These are phyloP conservation scores for Saccharomycopsis crataegensis DNA, from an alignment of 1,139 yeast genomes.

Conservation along the genomic window DNA sequence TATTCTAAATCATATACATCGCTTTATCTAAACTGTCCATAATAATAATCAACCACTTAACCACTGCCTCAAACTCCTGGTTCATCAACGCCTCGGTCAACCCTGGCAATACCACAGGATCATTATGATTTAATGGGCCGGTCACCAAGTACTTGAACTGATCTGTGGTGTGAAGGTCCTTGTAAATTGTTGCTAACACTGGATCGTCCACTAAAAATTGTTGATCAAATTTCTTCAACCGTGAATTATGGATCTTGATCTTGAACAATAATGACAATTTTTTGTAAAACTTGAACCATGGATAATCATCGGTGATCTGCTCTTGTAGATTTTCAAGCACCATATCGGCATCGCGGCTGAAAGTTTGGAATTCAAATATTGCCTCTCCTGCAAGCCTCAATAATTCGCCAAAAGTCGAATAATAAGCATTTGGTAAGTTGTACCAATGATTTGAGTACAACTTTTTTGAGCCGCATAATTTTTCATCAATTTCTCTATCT, in stretches of 20 bases:
- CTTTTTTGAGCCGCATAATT: neutral
- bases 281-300: constrained; percentile 58
- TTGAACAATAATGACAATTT: constrained; percentile 54
- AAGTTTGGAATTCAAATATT: neutral
- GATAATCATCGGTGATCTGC: constrained; percentile 50
- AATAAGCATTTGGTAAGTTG: neutral
- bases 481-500: neutral
- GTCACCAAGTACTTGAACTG: constrained; percentile 33
- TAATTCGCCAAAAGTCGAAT: neutral
- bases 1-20: neutral
- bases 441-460: too few species aligned
- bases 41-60: constrained; percentile 24
- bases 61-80: constrained; percentile 27
- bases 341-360: neutral
- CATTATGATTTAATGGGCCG: constrained; percentile 18
- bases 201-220: constrained; percentile 26
- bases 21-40: neutral
- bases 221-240: constrained; percentile 45
- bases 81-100: constrained; percentile 32
- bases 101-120: constrained; percentile 30
- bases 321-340: constrained; percentile 30
- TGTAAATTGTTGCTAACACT: constrained; percentile 24
- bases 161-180: constrained; percentile 32
- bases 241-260: constrained; percentile 47
- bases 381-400: neutral